Evolutionary conservation across 768 basidiomycete genomes (phyloP), one percentile per base, ranked within the genome.

Genomic region (Rhizopogon vesiculosus): DNA sequence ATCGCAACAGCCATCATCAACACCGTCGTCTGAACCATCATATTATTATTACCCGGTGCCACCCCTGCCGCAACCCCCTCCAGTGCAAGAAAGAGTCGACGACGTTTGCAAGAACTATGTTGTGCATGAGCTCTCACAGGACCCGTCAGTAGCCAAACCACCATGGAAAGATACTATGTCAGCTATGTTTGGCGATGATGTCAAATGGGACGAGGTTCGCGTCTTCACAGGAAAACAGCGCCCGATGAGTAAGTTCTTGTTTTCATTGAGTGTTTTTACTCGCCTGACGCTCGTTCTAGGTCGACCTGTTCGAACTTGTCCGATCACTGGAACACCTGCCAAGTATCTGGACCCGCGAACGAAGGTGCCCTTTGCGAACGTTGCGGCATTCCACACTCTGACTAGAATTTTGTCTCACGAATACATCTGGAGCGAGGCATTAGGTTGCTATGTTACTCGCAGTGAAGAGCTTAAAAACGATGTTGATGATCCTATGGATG

Each of bases 131-230:
- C 49, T 69, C 3, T 74, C 71, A 2, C 82, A 87, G 58, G 65
- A 69, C 1, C 70, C 76, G 22, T 73, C 72, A 5, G 68, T 70
- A 1, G 68, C 74, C 0, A 82, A 83, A 56, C 86, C 88, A 0
- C 64, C 69, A 0, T 88, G 89, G 87, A 75, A 72, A 45, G 82
- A 87, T 31, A 91, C 87, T 10, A 89, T 94, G 86, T 63, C 77
- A 7, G 85, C 91, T 1, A 78, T 96, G 74, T 92, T 98, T 62
- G 93, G 95, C 2, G 77, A 88, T 50, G 87, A 95, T 61, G 86
- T 87, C 8, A 79, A 86, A 46, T 98, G 90, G 90, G 84, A 88
- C 50, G 79, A 85, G 29, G 56, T 89, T 19, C 82, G 77, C 57
- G 86, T 86, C 6, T 89, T 81, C 61, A 74, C 76, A 2, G 77